phyloP scores from a whole-genome alignment of 2,329 filamentous ascomycete species.

The Fusarium ambrosium region DNA sequence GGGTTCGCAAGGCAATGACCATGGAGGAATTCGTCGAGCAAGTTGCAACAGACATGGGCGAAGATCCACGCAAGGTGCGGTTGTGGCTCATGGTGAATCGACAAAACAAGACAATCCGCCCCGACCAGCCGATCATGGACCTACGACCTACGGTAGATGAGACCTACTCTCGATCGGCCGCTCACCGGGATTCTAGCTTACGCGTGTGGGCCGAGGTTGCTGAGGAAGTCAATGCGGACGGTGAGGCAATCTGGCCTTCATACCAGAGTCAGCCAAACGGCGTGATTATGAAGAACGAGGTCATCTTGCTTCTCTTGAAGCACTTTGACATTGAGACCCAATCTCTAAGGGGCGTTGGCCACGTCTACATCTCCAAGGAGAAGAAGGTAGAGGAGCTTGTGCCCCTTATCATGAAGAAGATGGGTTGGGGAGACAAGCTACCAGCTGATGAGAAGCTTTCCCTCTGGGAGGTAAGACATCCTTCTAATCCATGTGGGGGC shows the following conservation, averaged over 20 bases:
- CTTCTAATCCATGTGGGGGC: neutral
- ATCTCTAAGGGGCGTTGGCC: constrained; percentile 79
- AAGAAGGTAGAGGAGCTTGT: constrained; percentile 90
- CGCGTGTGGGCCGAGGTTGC: constrained; percentile 89
- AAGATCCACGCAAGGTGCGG: constrained; percentile 79
- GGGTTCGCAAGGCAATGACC: constrained; percentile 80
- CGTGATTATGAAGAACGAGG: constrained; percentile 70
- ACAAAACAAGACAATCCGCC: constrained; percentile 95
- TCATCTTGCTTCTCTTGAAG: constrained; percentile 90
- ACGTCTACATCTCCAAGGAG: constrained; percentile 88
- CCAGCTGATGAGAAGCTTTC: constrained; percentile 70
- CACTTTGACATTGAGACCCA: constrained; percentile 87
- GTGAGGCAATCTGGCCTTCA: constrained; percentile 79
- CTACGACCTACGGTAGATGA: constrained; percentile 83
- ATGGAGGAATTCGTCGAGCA: constrained; percentile 80
- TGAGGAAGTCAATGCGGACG: constrained; percentile 74
- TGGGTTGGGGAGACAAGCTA: constrained; percentile 87
- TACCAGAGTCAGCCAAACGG: constrained; percentile 70
- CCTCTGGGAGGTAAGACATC: constrained; percentile 79
- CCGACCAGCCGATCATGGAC: constrained; percentile 88
- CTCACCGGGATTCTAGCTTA: constrained; percentile 78
- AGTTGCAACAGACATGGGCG: constrained; percentile 77
- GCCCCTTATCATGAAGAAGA: constrained; percentile 81
- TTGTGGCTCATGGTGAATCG: constrained; percentile 99
- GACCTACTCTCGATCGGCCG: constrained; percentile 63